Evolutionary conservation across 805 yeast species (phyloP).

Genomic region (Hanseniaspora guilliermondii): DNA sequence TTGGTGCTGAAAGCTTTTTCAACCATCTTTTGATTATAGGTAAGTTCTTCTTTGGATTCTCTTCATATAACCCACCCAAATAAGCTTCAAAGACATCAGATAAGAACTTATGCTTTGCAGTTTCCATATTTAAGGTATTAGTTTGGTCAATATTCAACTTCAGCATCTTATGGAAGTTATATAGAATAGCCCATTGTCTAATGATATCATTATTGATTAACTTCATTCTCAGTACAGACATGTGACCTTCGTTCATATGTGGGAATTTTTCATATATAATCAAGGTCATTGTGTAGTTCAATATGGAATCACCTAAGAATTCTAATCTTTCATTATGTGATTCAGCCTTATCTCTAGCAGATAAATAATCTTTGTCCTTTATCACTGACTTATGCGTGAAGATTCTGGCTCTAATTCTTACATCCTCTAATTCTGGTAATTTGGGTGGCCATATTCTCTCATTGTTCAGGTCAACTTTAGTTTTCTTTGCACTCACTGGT

Average conservation of each 20-base stretch:
- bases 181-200: constrained; percentile 54
- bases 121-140: constrained; percentile 26
- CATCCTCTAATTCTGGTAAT: constrained; percentile 54
- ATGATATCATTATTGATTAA: constrained; percentile 64
- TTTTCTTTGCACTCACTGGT: constrained; percentile 16
- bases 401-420: constrained; percentile 50
- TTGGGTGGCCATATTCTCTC: constrained; percentile 44
- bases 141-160: constrained; percentile 38
- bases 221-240: constrained; percentile 56
- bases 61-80: constrained; percentile 70
- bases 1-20: constrained; percentile 37
- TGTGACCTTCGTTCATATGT: constrained; percentile 62
- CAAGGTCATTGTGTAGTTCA: constrained; percentile 59
- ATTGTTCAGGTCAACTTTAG: constrained; percentile 12
- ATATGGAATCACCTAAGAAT: constrained; percentile 78
- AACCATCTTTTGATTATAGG: constrained; percentile 48
- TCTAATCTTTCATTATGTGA: constrained; percentile 79
- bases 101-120: constrained; percentile 53
- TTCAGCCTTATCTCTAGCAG: constrained; percentile 44
- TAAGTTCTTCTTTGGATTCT: constrained; percentile 33
- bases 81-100: constrained; percentile 95
- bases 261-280: constrained; percentile 58
- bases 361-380: constrained; percentile 43
- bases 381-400: constrained; percentile 71
- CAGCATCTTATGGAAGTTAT: constrained; percentile 51